A percentile compares a stretch with the other conserved stretches of the same genome.
These are phyloP conservation scores for Isabelozyma pseudorhagii DNA, from an alignment of 805 yeast species.

Conservation along the genomic window DNA sequence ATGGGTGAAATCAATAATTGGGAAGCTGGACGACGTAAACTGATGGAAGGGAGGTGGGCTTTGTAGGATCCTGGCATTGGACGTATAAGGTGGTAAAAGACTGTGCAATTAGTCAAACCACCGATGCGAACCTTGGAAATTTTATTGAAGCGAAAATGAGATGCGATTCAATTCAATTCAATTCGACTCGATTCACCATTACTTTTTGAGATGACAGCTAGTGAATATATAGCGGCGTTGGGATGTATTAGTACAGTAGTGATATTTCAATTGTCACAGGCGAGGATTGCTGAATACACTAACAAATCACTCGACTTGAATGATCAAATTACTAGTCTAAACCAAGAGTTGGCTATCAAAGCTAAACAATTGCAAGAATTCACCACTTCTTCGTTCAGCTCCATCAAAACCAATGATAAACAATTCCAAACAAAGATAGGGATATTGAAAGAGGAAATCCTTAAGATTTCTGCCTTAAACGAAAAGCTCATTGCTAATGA, in stretches of 20 bases:
- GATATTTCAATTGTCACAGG: slow-evolving; percentile 15
- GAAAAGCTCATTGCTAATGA: not conserved
- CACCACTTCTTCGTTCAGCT: slow-evolving; percentile 2
- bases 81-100: no score
- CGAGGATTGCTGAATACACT: slow-evolving; percentile 12
- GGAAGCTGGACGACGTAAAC: not conserved
- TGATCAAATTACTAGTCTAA: slow-evolving; percentile 6
- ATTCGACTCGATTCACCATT: not conserved
- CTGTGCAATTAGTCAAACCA: no score
- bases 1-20: no score
- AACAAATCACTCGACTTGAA: slow-evolving; percentile 6
- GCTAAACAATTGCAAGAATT: slow-evolving; percentile 5
- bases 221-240: slow-evolving; percentile 13
- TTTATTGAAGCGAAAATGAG: no score
- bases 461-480: slow-evolving; percentile 2
- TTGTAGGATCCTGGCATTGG: no score
- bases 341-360: slow-evolving; percentile 4
- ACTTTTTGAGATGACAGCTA: slow-evolving; percentile 6
- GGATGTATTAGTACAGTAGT: slow-evolving; percentile 18
- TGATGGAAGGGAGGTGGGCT: not conserved
- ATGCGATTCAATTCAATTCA: no score
- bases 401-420: slow-evolving; percentile 2
- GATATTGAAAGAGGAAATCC: not conserved
- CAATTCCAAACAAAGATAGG: not conserved
- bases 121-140: no score